Percentiles rank a stretch among this genome's conserved stretches.
These are phyloP conservation scores for Tylopilus vinaceipallidus DNA, from an alignment of 768 basidiomycete genomes.

Conservation along the genomic window DNA sequence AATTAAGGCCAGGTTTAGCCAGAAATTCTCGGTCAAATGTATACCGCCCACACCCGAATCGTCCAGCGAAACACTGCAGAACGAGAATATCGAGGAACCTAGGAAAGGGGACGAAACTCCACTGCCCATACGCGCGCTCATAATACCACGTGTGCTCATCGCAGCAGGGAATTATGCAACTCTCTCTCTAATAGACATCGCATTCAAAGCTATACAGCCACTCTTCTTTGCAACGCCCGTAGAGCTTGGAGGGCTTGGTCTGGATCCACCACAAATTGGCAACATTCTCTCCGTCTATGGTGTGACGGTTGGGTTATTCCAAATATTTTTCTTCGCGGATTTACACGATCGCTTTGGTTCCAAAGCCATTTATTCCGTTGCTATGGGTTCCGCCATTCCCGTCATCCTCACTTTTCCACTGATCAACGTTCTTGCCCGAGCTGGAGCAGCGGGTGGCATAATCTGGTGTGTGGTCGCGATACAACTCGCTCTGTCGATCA, in stretches of 20 bases:
- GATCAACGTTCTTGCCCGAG: constrained; percentile 53
- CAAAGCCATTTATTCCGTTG: constrained; percentile 53
- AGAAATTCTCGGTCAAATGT: not conserved
- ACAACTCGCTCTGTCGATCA: constrained; percentile 47
- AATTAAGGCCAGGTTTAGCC: constrained; percentile 16
- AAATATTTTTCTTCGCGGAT: constrained; percentile 64
- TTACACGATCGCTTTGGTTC: constrained; percentile 63
- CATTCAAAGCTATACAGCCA: constrained; percentile 64
- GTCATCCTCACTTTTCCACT: constrained; percentile 59
- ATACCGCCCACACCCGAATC: constrained; percentile 7
- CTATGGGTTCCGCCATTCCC: constrained; percentile 50
- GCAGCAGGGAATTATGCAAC: constrained; percentile 66
- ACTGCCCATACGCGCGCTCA: constrained; percentile 48
- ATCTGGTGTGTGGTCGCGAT: constrained; percentile 52
- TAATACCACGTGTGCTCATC: constrained; percentile 55
- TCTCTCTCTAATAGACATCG: constrained; percentile 65
- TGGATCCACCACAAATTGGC: constrained; percentile 66
- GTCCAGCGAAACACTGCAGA: constrained; percentile 4
- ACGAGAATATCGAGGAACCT: not conserved
- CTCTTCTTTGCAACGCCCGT: constrained; percentile 73
- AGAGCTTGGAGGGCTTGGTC: constrained; percentile 64
- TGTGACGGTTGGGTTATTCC: constrained; percentile 62
- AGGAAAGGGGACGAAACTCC: constrained; percentile 29
- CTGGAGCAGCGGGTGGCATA: constrained; percentile 41
- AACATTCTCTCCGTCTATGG: constrained; percentile 61